These are phyloP conservation scores for Liriodendron chinense DNA, from an alignment of 164 flowering plant genomes.

Conservation along the genomic window DNA sequence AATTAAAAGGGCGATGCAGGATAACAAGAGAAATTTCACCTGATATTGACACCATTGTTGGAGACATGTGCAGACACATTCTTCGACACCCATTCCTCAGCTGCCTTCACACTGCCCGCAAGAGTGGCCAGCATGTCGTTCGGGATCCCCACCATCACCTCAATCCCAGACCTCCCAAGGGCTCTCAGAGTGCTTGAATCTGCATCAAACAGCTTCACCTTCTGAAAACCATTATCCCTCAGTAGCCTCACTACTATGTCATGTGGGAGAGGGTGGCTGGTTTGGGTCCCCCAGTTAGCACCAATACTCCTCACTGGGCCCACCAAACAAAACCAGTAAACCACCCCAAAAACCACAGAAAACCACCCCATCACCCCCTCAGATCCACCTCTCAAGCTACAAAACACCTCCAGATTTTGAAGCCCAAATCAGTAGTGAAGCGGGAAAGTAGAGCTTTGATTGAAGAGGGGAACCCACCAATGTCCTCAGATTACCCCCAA, in stretches of 20 bases:
- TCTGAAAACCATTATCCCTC: constrained; percentile 68
- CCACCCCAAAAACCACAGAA: constrained; percentile 11
- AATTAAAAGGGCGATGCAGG: background rate
- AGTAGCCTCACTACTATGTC: constrained; percentile 58
- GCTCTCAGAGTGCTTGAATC: constrained; percentile 54
- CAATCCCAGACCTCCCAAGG: constrained; percentile 52
- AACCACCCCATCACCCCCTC: constrained; percentile 22
- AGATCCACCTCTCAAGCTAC: constrained; percentile 5
- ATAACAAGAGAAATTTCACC: constrained; percentile 29
- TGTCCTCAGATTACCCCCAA: background rate
- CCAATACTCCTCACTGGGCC: constrained; percentile 56
- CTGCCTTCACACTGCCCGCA: constrained; percentile 67
- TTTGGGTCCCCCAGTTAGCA: constrained; percentile 90
- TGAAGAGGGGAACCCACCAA: background rate
- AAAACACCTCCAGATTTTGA: background rate
- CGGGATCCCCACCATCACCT: constrained; percentile 98
- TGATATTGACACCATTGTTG: constrained; percentile 54
- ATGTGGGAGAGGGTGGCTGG: constrained; percentile 66
- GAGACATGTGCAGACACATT: constrained; percentile 70
- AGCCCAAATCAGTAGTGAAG: background rate
- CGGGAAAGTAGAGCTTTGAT: background rate
- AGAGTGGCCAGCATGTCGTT: constrained; percentile 73
- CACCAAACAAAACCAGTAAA: constrained; percentile 17
- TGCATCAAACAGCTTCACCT: constrained; percentile 94
- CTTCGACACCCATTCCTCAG: constrained; percentile 82